Base-by-base conservation (phyloP, 164 flowering plant genomes). In the Buxus sempervirens region DNA sequence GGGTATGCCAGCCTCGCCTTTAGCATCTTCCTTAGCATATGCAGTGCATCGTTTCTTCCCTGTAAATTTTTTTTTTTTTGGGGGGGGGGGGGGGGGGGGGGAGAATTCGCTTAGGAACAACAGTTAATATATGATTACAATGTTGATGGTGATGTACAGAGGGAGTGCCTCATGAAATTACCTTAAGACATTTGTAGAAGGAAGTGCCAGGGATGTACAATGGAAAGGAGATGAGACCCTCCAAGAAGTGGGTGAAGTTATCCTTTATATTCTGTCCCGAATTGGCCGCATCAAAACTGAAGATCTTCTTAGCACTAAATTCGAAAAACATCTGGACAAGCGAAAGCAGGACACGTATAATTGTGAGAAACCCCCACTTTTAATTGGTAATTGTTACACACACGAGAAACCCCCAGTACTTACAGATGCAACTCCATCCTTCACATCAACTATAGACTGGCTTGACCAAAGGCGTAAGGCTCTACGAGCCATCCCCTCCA, bases 181-280 rank as follows among this genome's bases (percentile, higher is more conserved):
- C 66, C 57, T 63, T 5, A 20, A 48, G 10, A 24, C 57, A 48
- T 48, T 5, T 25, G 5, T 63, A 36, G 41, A 24, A 63, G 4
- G 66, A 24, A 48, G 66, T 63, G 23, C 66, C 66, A 15, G 66
- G 66, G 41, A 63, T 49, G 38, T 49, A 48, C 56, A 63, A 51
- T n/a, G 66, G 66, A 21, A 62, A 62, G 18, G 64, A 62, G 23
- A 62, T n/a, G 0, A 62, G 2, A n/a, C 64, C 64, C 18, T 41
- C 51, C 10, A 41, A 22, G 12, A 62, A 36, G 20, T 0, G 49
- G 6, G 12, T 38, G 16, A 20, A 62, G 8, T 15, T 36, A 16
- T 62, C 51, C n/a, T 23, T 20, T 9, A 62, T 45, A 21, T 48
- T 63, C 54, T 14, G 20, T 32, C 1, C 1, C 1, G 65, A 22